A percentile compares a stretch with the other conserved stretches of the same genome.
phyloP scores from a whole-genome alignment of 768 basidiomycete genomes.

The Gymnopilus dilepis region DNA sequence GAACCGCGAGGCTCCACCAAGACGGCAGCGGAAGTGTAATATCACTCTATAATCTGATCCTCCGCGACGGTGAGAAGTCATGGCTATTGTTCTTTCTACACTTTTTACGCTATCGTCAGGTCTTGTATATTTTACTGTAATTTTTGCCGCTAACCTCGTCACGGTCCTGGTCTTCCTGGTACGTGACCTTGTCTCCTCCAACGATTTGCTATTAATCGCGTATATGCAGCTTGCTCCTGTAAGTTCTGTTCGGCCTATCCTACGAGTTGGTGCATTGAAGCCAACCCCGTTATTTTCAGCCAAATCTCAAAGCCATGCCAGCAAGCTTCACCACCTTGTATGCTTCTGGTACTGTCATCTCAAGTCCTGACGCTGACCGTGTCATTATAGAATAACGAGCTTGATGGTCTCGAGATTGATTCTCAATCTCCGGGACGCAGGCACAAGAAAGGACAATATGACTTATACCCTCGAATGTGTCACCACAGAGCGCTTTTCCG shows the following conservation, averaged over 20 bases:
- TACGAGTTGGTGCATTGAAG: background rate
- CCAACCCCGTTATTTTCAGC: constrained; percentile 21
- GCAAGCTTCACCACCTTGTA: constrained; percentile 45
- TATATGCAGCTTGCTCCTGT: constrained; percentile 32
- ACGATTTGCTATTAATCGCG: background rate
- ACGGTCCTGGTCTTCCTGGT: constrained; percentile 40
- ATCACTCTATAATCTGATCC: constrained; percentile 34
- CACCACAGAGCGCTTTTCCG: background rate
- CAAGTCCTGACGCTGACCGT: background rate
- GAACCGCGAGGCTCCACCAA: constrained; percentile 26
- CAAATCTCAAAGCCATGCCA: constrained; percentile 42
- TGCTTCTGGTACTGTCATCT: constrained; percentile 7
- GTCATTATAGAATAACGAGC: constrained; percentile 34
- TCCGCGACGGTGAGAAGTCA: constrained; percentile 46
- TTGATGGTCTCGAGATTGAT: constrained; percentile 44
- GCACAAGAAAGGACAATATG: background rate
- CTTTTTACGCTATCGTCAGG: constrained; percentile 23
- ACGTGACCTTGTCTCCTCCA: constrained; percentile 9
- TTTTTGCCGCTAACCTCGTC: constrained; percentile 37
- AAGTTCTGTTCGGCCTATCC: background rate
- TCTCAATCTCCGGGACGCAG: constrained; percentile 35
- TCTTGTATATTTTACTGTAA: constrained; percentile 39
- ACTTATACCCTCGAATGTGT: background rate
- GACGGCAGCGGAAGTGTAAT: constrained; percentile 15
- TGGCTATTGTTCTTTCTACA: too few relatives aligned